Evolutionary conservation across 768 basidiomycete genomes (phyloP), one percentile per base, ranked within the genome.

Genomic region (Paxillus involutus): DNA sequence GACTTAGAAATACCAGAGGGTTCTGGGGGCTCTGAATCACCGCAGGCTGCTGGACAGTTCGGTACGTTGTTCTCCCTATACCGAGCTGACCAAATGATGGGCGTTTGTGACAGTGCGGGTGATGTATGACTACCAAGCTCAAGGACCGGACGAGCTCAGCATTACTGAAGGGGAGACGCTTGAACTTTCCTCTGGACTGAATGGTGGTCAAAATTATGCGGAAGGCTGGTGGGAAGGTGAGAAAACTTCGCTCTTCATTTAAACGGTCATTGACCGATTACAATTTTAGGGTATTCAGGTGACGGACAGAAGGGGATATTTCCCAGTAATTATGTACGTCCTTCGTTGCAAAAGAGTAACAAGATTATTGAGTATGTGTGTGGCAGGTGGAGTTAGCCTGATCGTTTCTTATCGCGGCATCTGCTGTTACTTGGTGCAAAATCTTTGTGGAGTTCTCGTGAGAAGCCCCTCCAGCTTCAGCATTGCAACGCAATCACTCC

Each of bases 151-250:
- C 61, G 91, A 93, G 61, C 68, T 92, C 10, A 73, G 70, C 49
- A 73, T 92, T 36, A 66, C 67, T 42, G 86, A 82, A 62, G 88
- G 86, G 6, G 80, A 84, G 56, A 59, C 77, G 39, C 71, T 91
- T 47, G 81, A 86, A 60, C 75, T 93, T 56, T 81, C 86, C n/a
- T 75, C 71, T 29, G 86, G 83, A 2, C 75, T 79, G 19, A 68
- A 73, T 17, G 86, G 83, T 19, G 88, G 89, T 16, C 78, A 81
- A 65, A 74, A 82, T 61, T 88, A 85, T 64, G 87, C 80, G 29
- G 83, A 88, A 51, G 90, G 88, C 29, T 93, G 91, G 91, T 92
- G 87, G 85, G 89, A 92, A 84, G 91, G 90, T 85, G 63, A 61
- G 74, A 63, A 58, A 57, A 48, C 43, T 36, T 43, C 37, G 39